phyloP scores from a whole-genome alignment of 1,139 yeast species.

The Kurtzmaniella quercitrusa region DNA sequence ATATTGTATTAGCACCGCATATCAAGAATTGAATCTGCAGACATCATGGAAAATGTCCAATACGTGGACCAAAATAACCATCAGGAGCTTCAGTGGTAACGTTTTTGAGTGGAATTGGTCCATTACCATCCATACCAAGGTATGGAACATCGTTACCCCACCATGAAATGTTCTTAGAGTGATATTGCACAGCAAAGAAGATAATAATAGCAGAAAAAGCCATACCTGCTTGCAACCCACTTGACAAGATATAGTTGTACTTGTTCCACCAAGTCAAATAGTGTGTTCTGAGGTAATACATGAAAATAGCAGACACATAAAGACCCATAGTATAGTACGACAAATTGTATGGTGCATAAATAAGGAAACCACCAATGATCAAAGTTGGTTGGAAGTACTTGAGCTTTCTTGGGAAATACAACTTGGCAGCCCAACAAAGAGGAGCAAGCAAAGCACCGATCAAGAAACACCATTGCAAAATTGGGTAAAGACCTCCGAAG shows the following conservation, averaged over 20 bases:
- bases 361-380: conserved; percentile 35
- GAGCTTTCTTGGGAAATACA: conserved; percentile 25
- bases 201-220: conserved; percentile 48
- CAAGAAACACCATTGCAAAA: conserved; percentile 48
- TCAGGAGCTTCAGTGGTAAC: conserved; percentile 20
- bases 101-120: conserved; percentile 9
- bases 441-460: conserved; percentile 48
- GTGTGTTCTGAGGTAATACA: conserved; percentile 39
- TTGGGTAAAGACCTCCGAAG: conserved; percentile 46
- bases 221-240: conserved; percentile 54
- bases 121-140: conserved; percentile 35
- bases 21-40: neutral
- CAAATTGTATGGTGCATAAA: conserved; percentile 47
- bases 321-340: conserved; percentile 43
- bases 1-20: neutral
- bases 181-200: conserved; percentile 49
- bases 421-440: conserved; percentile 38
- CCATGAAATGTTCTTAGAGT: conserved; percentile 39
- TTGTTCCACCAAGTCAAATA: conserved; percentile 52
- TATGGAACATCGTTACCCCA: conserved; percentile 52
- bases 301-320: conserved; percentile 37
- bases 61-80: conserved; percentile 46
- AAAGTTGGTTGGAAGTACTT: conserved; percentile 39
- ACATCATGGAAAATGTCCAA: conserved; percentile 24
- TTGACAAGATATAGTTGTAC: conserved; percentile 50